Conservation (phyloP, 2,329 filamentous ascomycete species). For the Diaporthe destruens region DNA sequence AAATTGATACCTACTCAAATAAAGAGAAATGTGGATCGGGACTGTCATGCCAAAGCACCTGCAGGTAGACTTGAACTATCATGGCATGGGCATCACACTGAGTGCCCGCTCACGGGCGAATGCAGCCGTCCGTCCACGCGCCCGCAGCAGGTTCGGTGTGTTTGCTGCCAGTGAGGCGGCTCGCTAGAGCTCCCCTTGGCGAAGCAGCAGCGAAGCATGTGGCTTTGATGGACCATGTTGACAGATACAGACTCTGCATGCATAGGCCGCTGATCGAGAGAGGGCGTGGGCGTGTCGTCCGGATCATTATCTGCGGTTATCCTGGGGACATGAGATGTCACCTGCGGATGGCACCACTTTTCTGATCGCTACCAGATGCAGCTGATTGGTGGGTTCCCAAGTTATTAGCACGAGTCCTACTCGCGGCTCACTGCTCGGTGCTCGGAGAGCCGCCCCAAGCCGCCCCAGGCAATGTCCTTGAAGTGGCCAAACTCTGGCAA, state of each 20-base stretch:
- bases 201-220: not conserved
- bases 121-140: not conserved
- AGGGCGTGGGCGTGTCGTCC: not conserved
- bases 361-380: too few species aligned
- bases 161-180: not conserved
- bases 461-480: not conserved
- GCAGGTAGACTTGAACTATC: not conserved
- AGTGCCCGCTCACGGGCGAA: not conserved
- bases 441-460: not conserved
- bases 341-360: conserved; percentile 10
- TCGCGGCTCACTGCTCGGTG: not conserved
- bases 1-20: conserved; percentile 16
- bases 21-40: not conserved
- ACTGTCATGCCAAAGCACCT: not conserved
- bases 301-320: not conserved
- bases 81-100: not conserved
- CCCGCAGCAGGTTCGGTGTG: not conserved
- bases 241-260: not conserved
- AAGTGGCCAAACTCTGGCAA: not conserved
- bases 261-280: conserved; percentile 15
- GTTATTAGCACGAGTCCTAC: not conserved
- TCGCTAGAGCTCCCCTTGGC: not conserved
- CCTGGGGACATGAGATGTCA: conserved; percentile 1
- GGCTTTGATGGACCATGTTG: conserved; percentile 12
- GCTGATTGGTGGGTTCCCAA: too few species aligned